Evolutionary conservation across 2,329 filamentous ascomycete genomes (phyloP).

Genomic region (Rutstroemia sp.): DNA sequence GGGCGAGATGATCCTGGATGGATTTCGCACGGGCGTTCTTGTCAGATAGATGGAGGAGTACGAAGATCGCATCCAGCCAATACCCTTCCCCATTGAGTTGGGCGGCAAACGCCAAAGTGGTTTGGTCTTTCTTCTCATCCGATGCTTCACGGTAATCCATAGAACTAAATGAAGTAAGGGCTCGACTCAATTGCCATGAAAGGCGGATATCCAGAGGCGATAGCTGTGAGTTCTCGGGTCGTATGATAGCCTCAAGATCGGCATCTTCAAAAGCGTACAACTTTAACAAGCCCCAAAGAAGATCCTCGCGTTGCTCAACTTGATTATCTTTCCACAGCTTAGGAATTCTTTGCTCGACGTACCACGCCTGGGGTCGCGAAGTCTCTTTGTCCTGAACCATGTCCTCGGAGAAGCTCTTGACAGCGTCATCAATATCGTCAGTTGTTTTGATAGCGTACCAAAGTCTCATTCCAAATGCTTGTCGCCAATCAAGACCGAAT

Average conservation of each 20-base stretch:
- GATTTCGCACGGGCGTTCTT: slow-evolving; percentile 54
- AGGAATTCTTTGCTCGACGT: slow-evolving; percentile 51
- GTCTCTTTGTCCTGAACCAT: slow-evolving; percentile 62
- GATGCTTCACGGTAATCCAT: slow-evolving; percentile 47
- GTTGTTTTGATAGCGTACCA: slow-evolving; percentile 74
- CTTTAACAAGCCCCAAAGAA: slow-evolving; percentile 81
- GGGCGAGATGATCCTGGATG: slow-evolving; percentile 66
- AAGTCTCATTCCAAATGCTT: slow-evolving; percentile 82
- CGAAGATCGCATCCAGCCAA: slow-evolving; percentile 67
- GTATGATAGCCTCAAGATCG: slow-evolving; percentile 62
- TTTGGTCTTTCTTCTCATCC: slow-evolving; percentile 54
- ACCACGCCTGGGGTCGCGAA: slow-evolving; percentile 65
- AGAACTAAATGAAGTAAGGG: slow-evolving; percentile 45
- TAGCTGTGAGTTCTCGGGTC: slow-evolving; percentile 69
- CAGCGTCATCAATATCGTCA: slow-evolving; percentile 64
- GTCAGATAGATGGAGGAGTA: slow-evolving; percentile 67
- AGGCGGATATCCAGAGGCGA: slow-evolving; percentile 69
- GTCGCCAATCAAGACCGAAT: slow-evolving; percentile 87
- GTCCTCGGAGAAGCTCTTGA: slow-evolving; percentile 67
- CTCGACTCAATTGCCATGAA: slow-evolving; percentile 77
- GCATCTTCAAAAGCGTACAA: slow-evolving; percentile 61
- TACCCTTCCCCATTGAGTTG: slow-evolving; percentile 56
- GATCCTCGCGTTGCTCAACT: slow-evolving; percentile 58
- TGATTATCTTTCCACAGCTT: slow-evolving; percentile 54
- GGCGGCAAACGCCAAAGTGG: slow-evolving; percentile 58